Evolutionary conservation across 2,329 filamentous ascomycete genomes (phyloP).

Genomic region (Alternaria longipes): DNA sequence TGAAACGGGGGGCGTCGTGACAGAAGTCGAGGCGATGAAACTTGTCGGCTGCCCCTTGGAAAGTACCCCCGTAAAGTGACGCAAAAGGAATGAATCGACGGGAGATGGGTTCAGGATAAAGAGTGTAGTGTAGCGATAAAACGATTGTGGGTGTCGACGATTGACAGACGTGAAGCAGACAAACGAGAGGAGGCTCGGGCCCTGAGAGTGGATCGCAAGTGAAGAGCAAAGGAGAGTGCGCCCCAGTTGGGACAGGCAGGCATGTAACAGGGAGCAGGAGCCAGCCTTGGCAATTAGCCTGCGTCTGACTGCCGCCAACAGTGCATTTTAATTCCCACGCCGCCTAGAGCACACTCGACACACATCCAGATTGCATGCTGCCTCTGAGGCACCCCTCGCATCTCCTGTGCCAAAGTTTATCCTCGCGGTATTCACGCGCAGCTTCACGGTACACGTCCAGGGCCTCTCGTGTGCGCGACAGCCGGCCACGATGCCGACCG

Average conservation of each 20-base stretch:
- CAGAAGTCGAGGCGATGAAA: slow-evolving; percentile 21
- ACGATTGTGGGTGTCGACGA: slow-evolving; percentile 45
- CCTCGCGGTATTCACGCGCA: neutral
- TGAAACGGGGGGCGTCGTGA: slow-evolving; percentile 52
- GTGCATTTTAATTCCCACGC: neutral
- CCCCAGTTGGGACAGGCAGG: slow-evolving; percentile 18
- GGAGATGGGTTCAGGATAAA: slow-evolving; percentile 14
- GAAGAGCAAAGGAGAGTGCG: slow-evolving; percentile 23
- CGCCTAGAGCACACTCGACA: neutral
- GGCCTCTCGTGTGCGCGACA: slow-evolving; percentile 1
- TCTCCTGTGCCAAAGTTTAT: neutral
- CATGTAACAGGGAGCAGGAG: slow-evolving; percentile 17
- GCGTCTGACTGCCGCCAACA: slow-evolving; percentile 10
- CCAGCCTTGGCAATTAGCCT: slow-evolving; percentile 19
- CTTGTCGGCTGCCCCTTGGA: slow-evolving; percentile 40
- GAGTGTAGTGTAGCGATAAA: slow-evolving; percentile 21
- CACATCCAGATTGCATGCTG: neutral
- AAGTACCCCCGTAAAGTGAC: slow-evolving; percentile 46
- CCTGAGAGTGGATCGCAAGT: slow-evolving; percentile 18
- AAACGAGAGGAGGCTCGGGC: slow-evolving; percentile 32
- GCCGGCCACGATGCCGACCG: slow-evolving; percentile 6
- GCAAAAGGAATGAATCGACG: slow-evolving; percentile 40
- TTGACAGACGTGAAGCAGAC: slow-evolving; percentile 22
- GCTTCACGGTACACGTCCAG: neutral
- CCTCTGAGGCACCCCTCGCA: neutral